These are phyloP conservation scores for Skeletonema potamos DNA, from an alignment of 108 stramenopile species.

Conservation along the genomic window DNA sequence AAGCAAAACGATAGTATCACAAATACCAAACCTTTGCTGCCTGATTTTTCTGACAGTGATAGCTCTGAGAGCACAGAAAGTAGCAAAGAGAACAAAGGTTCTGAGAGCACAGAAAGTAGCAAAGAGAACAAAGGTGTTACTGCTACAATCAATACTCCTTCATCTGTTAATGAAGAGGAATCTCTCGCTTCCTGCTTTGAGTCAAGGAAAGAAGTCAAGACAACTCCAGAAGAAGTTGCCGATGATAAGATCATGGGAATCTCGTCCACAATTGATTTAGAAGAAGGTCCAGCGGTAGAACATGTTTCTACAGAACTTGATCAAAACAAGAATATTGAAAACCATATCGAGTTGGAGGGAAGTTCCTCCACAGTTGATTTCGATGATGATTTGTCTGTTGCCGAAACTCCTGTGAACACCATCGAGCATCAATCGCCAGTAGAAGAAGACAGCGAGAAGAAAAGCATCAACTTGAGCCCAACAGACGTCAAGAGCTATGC, in stretches of 20 bases:
- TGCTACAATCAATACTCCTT: neutral
- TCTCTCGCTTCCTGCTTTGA: neutral
- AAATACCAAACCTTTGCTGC: neutral
- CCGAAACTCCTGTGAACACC: neutral
- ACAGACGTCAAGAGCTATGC: neutral
- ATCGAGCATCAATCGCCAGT: neutral
- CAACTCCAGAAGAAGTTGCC: neutral
- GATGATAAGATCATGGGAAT: neutral
- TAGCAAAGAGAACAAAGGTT: neutral
- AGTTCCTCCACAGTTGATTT: slow-evolving; percentile 14
- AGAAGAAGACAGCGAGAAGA: neutral
- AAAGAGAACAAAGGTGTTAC: neutral
- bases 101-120: neutral
- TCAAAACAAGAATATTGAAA: neutral
- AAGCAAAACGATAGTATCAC: neutral
- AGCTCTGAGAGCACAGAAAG: neutral
- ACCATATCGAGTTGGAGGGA: neutral
- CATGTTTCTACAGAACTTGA: neutral
- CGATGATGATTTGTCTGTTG: slow-evolving; percentile 1
- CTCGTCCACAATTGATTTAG: neutral
- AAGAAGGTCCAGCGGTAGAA: neutral
- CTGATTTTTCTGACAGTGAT: neutral
- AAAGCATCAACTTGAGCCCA: neutral
- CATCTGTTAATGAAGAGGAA: neutral
- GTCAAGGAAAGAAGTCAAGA: neutral